Evolutionary conservation across 208 protist species (phyloP), one percentile per base, ranked within the genome.

Genomic region (Leishmania braziliensis): DNA sequence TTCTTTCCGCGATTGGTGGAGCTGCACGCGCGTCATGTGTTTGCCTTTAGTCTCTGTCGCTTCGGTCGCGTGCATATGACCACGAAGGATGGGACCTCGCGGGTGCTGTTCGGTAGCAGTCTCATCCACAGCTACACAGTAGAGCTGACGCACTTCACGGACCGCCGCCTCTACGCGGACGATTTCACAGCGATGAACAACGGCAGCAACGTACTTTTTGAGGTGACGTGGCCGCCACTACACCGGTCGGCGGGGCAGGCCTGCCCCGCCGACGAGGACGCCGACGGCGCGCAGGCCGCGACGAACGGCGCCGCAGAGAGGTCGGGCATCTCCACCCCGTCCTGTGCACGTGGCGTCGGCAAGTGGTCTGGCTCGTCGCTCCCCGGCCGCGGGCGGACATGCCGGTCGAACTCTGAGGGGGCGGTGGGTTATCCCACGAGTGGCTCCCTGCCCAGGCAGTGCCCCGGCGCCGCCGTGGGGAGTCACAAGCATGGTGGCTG

Each of bases 41-140:
- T 97, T 84, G 86, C 86, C n/a, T 96, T 92, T 73, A 63, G 51
- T 48, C 56, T 92, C n/a, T 97, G 93, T 78, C 89, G 90, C 56
- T 98, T 98, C 82, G 85, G 91, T 6, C 81, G 86, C 23, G 77
- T 80, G 29, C 90, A 95, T 79, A 96, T 98, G 95, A 82, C 77
- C 3, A 90, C 81, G 75, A 98, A 98, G 74, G 92, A 96, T 50
- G 93, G 92, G 43, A 85, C 93, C 56, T 95, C 92, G 23, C 93
- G 93, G 20, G 95, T 98, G 54, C 84, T 98, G 16, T 98, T 96
- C 82, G 95, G 92, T 58, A 84, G 79, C 72, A 83, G 82, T 58
- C 86, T 96, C 69, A 92, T 96, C 33, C 92, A 96, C 87, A 92
- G 87, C 83, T 96, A 98, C 87, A 98, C 95, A 2, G 84, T 96